Base-by-base conservation (phyloP, 768 basidiomycete genomes). In the Tulasnella sp. region DNA sequence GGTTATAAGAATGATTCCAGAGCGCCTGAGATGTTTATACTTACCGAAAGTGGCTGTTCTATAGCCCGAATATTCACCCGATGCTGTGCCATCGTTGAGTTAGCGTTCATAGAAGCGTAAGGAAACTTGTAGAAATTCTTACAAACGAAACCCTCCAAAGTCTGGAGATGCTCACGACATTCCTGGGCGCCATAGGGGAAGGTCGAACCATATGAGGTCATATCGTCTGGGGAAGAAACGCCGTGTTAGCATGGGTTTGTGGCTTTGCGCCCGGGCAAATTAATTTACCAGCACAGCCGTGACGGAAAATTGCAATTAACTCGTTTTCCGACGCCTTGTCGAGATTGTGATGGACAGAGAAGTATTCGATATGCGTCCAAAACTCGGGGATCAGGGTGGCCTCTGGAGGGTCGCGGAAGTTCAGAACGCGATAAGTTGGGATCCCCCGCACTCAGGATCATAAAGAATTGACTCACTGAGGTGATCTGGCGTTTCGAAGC, bases 171-270 rank as follows among this genome's bases (percentile, higher is more conserved):
- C 4, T 77, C 22, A 24, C 37, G 41, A 11, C 31, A 50, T 20
- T 77, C 76, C 18, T 77, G 12, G 9, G 76, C 44, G 48, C 76
- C 40, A 41, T 54, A 77, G 46, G 76, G 76, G 40, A 40, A 44
- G 1, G 76, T 77, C 16, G 76, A 77, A 1, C 48, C 58, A 20
- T n/a, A 46, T 14, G 76, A 50, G n/a, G 76, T 77, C 76, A 54
- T 50, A 22, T 77, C 46, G 31, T 77, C 76, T 77, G 42, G 42
- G 42, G 37, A 22, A 41, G 31, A 46, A 64, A 64, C 1, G 64
- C 24, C 34, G 31, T 18, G 48, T 42, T 22, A 16, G 7, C 41
- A 44, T 3, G n/a, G 31, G 14, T 9, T 5, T 14, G 11, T 46
- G n/a, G 41, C 31, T 41, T n/a, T 2, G 20, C 46, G 16, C n/a